Percentiles rank a stretch among this genome's conserved stretches.
Evolutionary conservation across 129 eudicot genomes (phyloP).

Genomic region (Artemisia tridentata): DNA sequence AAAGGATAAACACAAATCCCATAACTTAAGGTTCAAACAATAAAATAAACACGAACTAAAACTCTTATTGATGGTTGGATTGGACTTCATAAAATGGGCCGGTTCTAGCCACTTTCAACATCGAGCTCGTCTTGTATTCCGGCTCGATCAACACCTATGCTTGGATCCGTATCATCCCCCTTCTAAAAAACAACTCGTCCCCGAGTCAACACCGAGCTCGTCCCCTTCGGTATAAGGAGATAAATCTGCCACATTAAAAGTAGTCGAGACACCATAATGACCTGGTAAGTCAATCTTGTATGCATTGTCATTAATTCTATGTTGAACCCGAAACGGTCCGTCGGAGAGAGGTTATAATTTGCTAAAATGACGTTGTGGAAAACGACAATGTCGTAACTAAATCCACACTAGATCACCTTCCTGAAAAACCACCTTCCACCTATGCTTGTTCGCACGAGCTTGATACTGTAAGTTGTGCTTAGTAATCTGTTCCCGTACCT

Average conservation of each 20-base stretch:
- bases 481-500: not conserved
- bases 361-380: not conserved
- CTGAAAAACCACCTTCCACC: not conserved
- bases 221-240: not conserved
- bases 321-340: not conserved
- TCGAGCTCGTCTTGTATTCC: not conserved
- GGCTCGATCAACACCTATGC: not conserved
- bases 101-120: constrained; percentile 7
- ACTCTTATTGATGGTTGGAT: not conserved
- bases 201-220: not conserved
- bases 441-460: not conserved
- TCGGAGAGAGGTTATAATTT: not conserved
- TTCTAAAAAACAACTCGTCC: not conserved
- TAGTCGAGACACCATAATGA: not conserved
- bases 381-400: not conserved
- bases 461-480: not conserved
- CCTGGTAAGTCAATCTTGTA: not conserved
- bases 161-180: constrained; percentile 5
- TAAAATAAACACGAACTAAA: not conserved
- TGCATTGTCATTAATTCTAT: not conserved
- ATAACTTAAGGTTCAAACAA: not conserved
- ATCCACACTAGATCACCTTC: not conserved
- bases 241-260: not conserved
- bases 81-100: not conserved
- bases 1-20: not conserved